phyloP scores from a whole-genome alignment of 208 protist genomes.

The Crithidia expoeki region DNA sequence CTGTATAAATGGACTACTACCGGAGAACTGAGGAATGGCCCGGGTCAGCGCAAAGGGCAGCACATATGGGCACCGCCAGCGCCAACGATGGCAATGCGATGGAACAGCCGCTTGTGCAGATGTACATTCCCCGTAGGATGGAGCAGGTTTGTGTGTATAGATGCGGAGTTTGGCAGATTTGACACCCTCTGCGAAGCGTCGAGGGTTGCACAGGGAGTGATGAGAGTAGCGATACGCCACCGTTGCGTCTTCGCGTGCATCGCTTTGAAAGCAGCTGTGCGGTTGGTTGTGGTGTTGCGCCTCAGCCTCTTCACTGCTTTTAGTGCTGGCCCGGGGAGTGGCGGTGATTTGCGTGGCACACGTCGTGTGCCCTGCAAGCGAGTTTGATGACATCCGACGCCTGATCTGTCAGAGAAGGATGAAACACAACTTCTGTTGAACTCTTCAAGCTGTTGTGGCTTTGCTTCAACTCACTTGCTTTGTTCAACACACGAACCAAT shows the following conservation, averaged over 20 bases:
- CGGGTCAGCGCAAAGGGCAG: not conserved
- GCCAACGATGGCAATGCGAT: not conserved
- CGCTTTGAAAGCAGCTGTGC: not conserved
- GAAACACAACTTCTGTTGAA: not conserved
- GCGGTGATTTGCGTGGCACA: no score
- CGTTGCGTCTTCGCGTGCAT: not conserved
- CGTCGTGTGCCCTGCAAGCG: not conserved
- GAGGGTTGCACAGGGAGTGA: not conserved
- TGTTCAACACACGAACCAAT: no score
- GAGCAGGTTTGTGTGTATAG: no score
- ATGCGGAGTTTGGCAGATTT: not conserved
- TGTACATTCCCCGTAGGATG: no score
- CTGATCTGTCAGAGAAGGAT: not conserved
- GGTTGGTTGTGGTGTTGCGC: not conserved
- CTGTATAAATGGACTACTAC: no score
- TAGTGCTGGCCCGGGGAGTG: no score
- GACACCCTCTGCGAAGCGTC: not conserved
- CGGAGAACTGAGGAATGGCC: no score
- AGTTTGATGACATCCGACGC: not conserved
- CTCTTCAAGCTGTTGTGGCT: not conserved
- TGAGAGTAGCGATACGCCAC: not conserved
- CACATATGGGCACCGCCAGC: slow-evolving; percentile 8
- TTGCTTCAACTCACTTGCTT: no score
- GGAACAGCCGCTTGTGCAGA: not conserved
- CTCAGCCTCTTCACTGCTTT: no score